A percentile compares a stretch with the other conserved stretches of the same genome.
Conservation (phyloP, 2,329 filamentous ascomycete species). For the Corniculantispora saksenae region DNA sequence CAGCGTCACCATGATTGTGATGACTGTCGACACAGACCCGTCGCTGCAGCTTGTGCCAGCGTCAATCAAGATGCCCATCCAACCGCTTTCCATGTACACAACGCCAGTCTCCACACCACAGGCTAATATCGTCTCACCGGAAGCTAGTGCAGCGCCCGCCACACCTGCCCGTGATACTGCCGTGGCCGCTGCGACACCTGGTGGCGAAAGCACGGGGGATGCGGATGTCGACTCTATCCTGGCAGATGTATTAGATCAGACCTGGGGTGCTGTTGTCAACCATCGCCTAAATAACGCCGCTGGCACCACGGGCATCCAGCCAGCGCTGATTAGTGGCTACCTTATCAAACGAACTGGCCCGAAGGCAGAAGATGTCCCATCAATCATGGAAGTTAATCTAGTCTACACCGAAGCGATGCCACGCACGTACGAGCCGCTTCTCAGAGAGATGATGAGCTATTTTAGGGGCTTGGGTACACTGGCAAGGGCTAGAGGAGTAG, state of each 20-base stretch:
- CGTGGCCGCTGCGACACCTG: conserved; percentile 46
- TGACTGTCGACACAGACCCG: conserved; percentile 66
- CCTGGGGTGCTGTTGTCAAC: conserved; percentile 71
- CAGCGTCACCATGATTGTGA: conserved; percentile 56
- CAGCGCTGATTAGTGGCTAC: conserved; percentile 64
- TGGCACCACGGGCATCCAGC: conserved; percentile 55
- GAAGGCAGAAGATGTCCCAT: conserved; percentile 57
- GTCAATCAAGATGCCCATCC: conserved; percentile 48
- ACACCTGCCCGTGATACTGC: conserved; percentile 46
- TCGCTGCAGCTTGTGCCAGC: conserved; percentile 64
- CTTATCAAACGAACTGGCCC: conserved; percentile 63
- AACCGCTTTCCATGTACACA: conserved; percentile 50
- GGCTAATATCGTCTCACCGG: conserved; percentile 59
- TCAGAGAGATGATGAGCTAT: conserved; percentile 70
- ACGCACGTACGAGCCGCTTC: conserved; percentile 60
- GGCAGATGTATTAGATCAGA: conserved; percentile 72
- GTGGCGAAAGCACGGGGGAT: conserved; percentile 45
- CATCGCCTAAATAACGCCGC: conserved; percentile 65
- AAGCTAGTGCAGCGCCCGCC: conserved; percentile 54
- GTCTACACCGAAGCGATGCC: conserved; percentile 55
- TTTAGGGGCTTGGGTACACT: conserved; percentile 70
- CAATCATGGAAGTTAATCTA: conserved; percentile 64
- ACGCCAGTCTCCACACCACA: conserved; percentile 72
- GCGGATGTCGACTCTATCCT: conserved; percentile 62
- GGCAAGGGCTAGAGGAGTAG: conserved; percentile 65